Percentiles rank a stretch among this genome's conserved stretches.
These are phyloP conservation scores for Fusarium cyanostomum DNA, from an alignment of 2,329 filamentous ascomycete species.

Conservation along the genomic window DNA sequence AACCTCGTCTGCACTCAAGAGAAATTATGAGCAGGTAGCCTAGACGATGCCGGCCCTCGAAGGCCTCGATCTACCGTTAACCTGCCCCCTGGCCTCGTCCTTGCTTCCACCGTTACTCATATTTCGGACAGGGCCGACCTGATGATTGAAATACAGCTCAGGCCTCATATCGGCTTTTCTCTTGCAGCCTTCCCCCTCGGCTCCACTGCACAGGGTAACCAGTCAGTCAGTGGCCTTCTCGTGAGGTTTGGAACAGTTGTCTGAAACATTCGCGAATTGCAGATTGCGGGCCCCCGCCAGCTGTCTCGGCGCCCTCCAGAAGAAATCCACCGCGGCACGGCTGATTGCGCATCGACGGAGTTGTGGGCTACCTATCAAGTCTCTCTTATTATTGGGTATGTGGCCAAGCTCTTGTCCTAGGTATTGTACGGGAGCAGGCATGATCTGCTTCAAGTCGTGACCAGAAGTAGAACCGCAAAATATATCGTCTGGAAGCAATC, in stretches of 20 bases:
- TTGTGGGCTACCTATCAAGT: background rate
- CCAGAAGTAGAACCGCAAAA: background rate
- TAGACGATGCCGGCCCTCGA: background rate
- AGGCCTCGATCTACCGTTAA: background rate
- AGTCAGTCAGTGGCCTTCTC: background rate
- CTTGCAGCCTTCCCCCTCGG: background rate
- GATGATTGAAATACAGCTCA: background rate
- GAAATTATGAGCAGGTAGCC: background rate
- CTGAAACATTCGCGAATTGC: conserved; percentile 3
- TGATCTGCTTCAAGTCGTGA: background rate
- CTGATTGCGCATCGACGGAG: background rate
- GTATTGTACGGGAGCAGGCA: background rate
- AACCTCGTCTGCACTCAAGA: background rate
- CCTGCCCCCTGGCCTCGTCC: background rate
- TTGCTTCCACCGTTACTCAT: background rate
- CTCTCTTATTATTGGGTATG: background rate
- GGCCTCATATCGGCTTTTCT: background rate
- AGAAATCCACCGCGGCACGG: background rate
- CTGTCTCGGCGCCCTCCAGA: conserved; percentile 8
- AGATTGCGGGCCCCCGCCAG: conserved; percentile 7
- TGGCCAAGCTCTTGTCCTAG: background rate
- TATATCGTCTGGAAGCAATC: background rate
- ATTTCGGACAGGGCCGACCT: background rate
- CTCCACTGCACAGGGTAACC: background rate
- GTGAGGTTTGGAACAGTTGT: background rate